Conservation (phyloP, 495 filamentous ascomycete species). For the Penicillium desertorum region DNA sequence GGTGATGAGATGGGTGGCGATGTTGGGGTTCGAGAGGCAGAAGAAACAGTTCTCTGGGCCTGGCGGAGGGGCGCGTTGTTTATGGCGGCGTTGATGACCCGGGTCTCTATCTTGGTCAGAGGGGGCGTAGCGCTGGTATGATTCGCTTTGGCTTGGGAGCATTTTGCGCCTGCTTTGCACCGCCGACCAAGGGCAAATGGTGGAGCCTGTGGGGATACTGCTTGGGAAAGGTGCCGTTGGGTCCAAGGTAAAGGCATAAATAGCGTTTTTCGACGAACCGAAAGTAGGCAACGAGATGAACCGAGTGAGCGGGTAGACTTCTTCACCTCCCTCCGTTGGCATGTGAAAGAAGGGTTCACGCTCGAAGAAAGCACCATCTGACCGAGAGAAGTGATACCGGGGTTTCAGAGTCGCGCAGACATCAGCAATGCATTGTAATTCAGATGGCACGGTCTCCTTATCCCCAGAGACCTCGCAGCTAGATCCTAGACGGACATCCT, state of each 20-base stretch:
- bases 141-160: conserved; percentile 49
- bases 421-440: conserved; percentile 63
- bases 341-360: conserved; percentile 88
- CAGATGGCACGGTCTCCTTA: conserved; percentile 36
- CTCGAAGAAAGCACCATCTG: conserved; percentile 73
- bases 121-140: conserved; percentile 60
- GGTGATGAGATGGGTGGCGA: conserved; percentile 83
- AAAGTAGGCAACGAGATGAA: conserved; percentile 84
- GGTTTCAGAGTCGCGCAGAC: conserved; percentile 75
- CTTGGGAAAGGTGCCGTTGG: conserved; percentile 56
- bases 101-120: conserved; percentile 30
- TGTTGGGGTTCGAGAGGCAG: conserved; percentile 79
- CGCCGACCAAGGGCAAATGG: conserved; percentile 65
- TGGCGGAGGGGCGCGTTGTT: conserved; percentile 59
- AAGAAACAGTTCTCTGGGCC: conserved; percentile 87
- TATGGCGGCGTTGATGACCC: conserved; percentile 41
- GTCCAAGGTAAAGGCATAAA: conserved; percentile 84
- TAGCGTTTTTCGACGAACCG: conserved; percentile 73
- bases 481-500: conserved; percentile 61
- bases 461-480: conserved; percentile 52
- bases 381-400: conserved; percentile 80
- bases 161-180: conserved; percentile 58
- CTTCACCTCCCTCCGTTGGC: conserved; percentile 52
- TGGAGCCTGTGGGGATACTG: conserved; percentile 64
- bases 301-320: conserved; percentile 64